phyloP scores from a whole-genome alignment of 1,284 basidiomycete genomes.

The Moesziomyces parantarcticus region DNA sequence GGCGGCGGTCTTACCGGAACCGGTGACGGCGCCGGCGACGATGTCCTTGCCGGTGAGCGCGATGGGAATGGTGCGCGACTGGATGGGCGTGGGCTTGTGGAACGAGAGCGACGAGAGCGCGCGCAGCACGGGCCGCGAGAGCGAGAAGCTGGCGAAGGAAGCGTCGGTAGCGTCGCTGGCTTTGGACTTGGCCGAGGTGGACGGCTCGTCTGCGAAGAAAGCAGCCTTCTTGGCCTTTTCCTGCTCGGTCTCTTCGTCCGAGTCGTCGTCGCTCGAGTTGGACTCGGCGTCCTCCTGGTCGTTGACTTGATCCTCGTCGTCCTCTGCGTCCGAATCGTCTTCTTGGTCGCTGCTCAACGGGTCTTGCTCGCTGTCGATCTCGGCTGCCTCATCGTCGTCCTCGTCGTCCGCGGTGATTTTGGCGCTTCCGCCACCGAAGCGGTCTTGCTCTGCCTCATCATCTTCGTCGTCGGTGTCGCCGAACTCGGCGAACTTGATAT shows the following conservation, averaged over 20 bases:
- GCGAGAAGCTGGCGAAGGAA: slow-evolving; percentile 83
- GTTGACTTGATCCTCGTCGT: slow-evolving; percentile 63
- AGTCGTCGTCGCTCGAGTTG: slow-evolving; percentile 41
- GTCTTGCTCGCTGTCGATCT: slow-evolving; percentile 51
- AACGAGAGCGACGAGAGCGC: slow-evolving; percentile 85
- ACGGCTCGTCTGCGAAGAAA: slow-evolving; percentile 60
- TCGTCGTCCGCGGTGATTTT: slow-evolving; percentile 59
- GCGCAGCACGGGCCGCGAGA: slow-evolving; percentile 88
- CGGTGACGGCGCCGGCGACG: slow-evolving; percentile 96
- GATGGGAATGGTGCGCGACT: slow-evolving; percentile 98
- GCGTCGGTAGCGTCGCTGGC: slow-evolving; percentile 35
- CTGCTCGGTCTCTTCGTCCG: slow-evolving; percentile 52
- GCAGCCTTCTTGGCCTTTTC: slow-evolving; percentile 62
- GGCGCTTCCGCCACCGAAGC: slow-evolving; percentile 55
- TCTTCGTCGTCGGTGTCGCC: slow-evolving; percentile 71
- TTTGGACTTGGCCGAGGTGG: slow-evolving; percentile 15
- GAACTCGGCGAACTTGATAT: slow-evolving; percentile 32
- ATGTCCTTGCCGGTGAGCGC: slow-evolving; percentile 94
- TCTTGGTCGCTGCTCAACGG: slow-evolving; percentile 24
- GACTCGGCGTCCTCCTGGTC: slow-evolving; percentile 19
- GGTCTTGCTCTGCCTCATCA: slow-evolving; percentile 71
- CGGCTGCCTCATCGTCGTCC: slow-evolving; percentile 65
- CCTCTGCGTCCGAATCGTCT: slow-evolving; percentile 19
- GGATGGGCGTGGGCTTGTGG: slow-evolving; percentile 89
- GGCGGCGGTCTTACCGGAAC: slow-evolving; percentile 97